Evolutionary conservation across 164 flowering plant genomes (phyloP), one percentile per base, ranked within the genome.

Genomic region (Sedum album): DNA sequence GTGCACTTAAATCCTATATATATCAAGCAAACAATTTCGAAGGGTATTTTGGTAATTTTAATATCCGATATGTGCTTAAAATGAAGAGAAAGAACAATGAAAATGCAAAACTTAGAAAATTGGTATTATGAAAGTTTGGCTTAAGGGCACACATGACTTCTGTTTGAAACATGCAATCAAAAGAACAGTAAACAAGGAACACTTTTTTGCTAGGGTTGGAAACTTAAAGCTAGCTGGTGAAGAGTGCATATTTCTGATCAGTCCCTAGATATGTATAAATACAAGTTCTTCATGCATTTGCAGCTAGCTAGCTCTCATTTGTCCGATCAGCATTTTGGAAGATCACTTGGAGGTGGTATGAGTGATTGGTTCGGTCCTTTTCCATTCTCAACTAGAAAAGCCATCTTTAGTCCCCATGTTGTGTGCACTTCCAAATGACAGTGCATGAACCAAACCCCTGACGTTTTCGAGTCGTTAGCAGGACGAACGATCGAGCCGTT

Each of bases 391-490:
- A 86, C 88, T 74, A 85, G 69, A 70, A 86, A 86, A 9, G 89
- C 91, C 91, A 86, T 86, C 70, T 85, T 86, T 0, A 86, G 75
- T 20, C 91, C 91, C 91, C 91, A 86, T 9, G 87, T 82, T 6
- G 90, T 86, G 78, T 86, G 91, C 31, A 86, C 77, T 69, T 86
- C 91, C 76, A 86, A 49, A 75, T 86, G 91, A 51, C 91, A 86
- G 71, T 86, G 90, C 90, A 86, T 71, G 76, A 86, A 84, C 91
- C 91, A 86, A 25, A 84, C 86, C 6, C 88, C 90, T 86, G n/a
- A 6, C 42, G 36, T 64, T 11, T 20, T 1, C 21, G 15, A 11
- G n/a, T n/a, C n/a, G n/a, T n/a, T n/a, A n/a, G n/a, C n/a, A n/a
- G n/a, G n/a, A n/a, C n/a, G n/a, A n/a, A n/a, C n/a, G n/a, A n/a